Percentiles rank a stretch among this genome's conserved stretches.
Evolutionary conservation across 495 filamentous ascomycete species (phyloP).

Genomic region (Aspergillus sparsus): DNA sequence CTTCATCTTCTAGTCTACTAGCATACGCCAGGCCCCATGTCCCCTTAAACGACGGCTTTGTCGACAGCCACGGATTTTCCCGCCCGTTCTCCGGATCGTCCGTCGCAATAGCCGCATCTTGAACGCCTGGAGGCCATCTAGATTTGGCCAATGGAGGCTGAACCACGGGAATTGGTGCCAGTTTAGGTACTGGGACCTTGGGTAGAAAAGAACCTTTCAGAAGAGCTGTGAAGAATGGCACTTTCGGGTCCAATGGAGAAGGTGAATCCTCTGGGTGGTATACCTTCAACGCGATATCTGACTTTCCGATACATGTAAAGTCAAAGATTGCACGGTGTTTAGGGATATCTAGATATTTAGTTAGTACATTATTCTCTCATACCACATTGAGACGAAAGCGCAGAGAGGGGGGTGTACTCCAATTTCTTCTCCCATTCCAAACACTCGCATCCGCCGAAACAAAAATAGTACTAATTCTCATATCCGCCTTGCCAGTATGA

Average conservation of each 20-base stretch:
- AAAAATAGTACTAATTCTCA: slow-evolving; percentile 7
- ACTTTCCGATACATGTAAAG: background rate
- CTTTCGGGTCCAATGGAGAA: background rate
- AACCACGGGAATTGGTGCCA: background rate
- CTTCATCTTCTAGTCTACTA: slow-evolving; percentile 60
- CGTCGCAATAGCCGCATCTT: slow-evolving; percentile 5
- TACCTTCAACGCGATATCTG: background rate
- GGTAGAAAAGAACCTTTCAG: slow-evolving; percentile 4
- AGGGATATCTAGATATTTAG: slow-evolving; percentile 3
- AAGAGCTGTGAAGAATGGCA: slow-evolving; percentile 7
- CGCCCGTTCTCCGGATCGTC: slow-evolving; percentile 12
- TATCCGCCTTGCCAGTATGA: background rate
- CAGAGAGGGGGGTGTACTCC: background rate
- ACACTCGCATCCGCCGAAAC: slow-evolving; percentile 11
- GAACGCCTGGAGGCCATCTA: background rate
- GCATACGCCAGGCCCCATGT: slow-evolving; percentile 9
- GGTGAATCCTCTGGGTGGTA: slow-evolving; percentile 6
- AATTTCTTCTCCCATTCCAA: slow-evolving; percentile 14
- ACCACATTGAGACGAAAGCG: background rate
- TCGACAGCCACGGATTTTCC: slow-evolving; percentile 8
- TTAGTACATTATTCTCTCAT: background rate
- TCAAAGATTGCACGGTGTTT: slow-evolving; percentile 11
- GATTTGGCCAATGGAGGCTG: slow-evolving; percentile 5
- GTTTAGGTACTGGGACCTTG: background rate
- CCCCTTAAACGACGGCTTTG: slow-evolving; percentile 7